Conservation (phyloP, 2,329 filamentous ascomycete species). For the Trichothecium sympodiale region DNA sequence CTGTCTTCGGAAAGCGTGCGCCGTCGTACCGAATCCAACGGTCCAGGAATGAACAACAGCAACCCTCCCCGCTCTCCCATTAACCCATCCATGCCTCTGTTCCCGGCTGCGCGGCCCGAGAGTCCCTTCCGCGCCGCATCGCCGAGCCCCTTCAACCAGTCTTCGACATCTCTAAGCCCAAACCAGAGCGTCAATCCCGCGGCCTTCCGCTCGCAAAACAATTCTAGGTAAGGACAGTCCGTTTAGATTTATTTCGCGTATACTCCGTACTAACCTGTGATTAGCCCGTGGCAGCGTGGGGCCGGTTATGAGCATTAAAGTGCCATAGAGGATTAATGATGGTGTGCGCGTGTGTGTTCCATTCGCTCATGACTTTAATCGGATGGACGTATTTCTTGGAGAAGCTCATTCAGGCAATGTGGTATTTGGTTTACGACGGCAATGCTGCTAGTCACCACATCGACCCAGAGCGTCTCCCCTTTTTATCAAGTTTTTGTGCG, state of each 20-base stretch:
- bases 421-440: too few species aligned
- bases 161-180: slow-evolving; percentile 18
- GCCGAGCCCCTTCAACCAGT: slow-evolving; percentile 22
- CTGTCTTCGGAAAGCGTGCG: slow-evolving; percentile 26
- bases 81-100: slow-evolving; percentile 31
- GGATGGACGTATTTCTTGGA: too few species aligned
- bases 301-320: slow-evolving; percentile 28
- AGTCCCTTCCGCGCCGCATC: slow-evolving; percentile 23
- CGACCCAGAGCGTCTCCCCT: too few species aligned
- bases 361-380: too few species aligned
- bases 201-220: slow-evolving; percentile 15
- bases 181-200: slow-evolving; percentile 6
- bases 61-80: slow-evolving; percentile 24
- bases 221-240: slow-evolving; percentile 19
- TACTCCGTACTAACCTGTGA: background rate
- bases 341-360: too few species aligned
- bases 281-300: slow-evolving; percentile 33
- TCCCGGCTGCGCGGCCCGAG: slow-evolving; percentile 24
- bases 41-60: slow-evolving; percentile 1
- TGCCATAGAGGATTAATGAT: too few species aligned
- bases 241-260: slow-evolving; percentile 12
- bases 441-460: too few species aligned
- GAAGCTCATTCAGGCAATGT: too few species aligned
- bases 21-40: slow-evolving; percentile 20
- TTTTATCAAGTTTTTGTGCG: too few species aligned